Conservation (phyloP, 148 eudicot species). For the Rhododendron henanense region DNA sequence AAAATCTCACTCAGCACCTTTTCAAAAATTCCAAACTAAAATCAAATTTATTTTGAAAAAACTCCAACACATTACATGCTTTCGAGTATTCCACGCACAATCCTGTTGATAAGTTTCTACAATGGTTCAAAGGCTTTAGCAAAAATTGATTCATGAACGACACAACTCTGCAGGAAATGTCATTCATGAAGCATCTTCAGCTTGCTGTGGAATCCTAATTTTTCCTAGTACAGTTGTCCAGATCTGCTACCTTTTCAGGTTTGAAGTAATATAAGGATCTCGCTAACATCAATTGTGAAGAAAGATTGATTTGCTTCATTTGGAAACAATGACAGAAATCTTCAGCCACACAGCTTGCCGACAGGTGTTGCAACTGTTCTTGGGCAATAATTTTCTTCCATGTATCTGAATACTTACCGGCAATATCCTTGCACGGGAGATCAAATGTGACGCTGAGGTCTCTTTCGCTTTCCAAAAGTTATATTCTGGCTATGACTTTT, state of each 20-base stretch:
- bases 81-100: background rate
- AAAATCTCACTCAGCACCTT: no score
- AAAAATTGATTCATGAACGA: background rate
- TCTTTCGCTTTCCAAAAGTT: constrained; percentile 66
- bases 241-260: constrained; percentile 29
- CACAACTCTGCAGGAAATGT: constrained; percentile 26
- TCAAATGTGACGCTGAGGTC: constrained; percentile 60
- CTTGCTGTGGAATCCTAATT: background rate
- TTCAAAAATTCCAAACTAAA: no score
- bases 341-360: constrained; percentile 57
- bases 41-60: no score
- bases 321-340: constrained; percentile 45
- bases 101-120: background rate
- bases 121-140: background rate
- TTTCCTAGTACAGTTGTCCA: background rate
- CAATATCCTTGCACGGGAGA: constrained; percentile 61
- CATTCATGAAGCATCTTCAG: constrained; percentile 11
- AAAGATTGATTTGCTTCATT: constrained; percentile 14
- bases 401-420: constrained; percentile 66
- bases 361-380: constrained; percentile 63
- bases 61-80: background rate
- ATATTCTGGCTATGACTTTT: constrained; percentile 66
- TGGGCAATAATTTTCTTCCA: constrained; percentile 65
- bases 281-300: background rate
- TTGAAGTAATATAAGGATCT: background rate